phyloP scores from a whole-genome alignment of 176 grass and related monocot species.

The Oryza punctata region DNA sequence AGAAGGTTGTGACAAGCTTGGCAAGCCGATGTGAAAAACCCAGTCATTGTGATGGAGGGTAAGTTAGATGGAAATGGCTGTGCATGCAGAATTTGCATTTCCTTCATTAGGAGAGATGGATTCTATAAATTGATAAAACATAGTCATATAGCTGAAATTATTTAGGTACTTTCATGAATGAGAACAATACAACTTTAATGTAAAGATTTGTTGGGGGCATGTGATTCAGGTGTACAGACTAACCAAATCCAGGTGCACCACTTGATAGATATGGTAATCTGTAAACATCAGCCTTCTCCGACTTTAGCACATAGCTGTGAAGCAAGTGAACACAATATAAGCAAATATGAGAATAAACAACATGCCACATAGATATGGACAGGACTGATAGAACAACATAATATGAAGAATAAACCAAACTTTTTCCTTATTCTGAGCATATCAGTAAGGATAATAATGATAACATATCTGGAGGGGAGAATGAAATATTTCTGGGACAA shows the following conservation, averaged over 20 bases:
- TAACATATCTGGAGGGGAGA: constrained; percentile 25
- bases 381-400: not conserved
- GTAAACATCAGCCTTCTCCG: constrained; percentile 91
- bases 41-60: not conserved
- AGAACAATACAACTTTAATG: constrained; percentile 19
- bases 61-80: not conserved
- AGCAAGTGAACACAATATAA: constrained; percentile 22
- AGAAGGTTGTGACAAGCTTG: not conserved
- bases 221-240: constrained; percentile 23
- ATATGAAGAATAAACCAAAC: not conserved
- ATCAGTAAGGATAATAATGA: constrained; percentile 19
- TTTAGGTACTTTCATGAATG: not conserved
- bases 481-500: constrained; percentile 35
- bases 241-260: constrained; percentile 94
- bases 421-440: constrained; percentile 2
- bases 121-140: constrained; percentile 6
- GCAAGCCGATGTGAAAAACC: not conserved
- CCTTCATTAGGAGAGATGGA: not conserved
- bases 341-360: constrained; percentile 11
- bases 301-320: constrained; percentile 86
- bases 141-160: not conserved
- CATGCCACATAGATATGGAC: not conserved
- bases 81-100: not conserved
- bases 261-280: constrained; percentile 88
- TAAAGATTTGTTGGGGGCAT: not conserved